Base-by-base conservation (phyloP, 176 grass and related monocot genomes). In the Oryza meyeriana region DNA sequence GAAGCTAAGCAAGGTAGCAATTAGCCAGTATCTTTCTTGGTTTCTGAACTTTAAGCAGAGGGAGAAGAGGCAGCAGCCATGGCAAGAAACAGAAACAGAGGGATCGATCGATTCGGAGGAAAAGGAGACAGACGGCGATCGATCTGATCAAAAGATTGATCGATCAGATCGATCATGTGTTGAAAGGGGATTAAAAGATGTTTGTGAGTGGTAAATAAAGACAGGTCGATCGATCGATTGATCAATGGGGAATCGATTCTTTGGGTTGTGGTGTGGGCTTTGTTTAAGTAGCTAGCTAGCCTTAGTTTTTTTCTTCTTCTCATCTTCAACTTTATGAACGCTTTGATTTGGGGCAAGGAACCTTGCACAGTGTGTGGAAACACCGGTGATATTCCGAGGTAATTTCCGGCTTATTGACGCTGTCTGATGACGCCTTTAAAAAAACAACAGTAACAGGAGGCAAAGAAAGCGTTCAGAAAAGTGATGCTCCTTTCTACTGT, bases 211-310 rank as follows among this genome's bases (percentile, higher is more conserved):
- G 66, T 70, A 81, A 83, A 70, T 50, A 82, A 86, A 69, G 76
- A 74, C 71, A 17, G 1, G 1, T 52, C 6, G 50, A 55, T 55
- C 6, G 18, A 22, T 55, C n/a, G 50, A 55, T 55, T 55, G 50
- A 52, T 63, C 18, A 27, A 44, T 55, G 40, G 26, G 77, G 90
- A 91, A 93, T 94, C 88, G 86, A 94, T 94, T 91, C 92, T 74
- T 76, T 79, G 83, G 39, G 31, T 32, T 67, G 85, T 70, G 35
- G 78, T 41, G 67, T 69, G 73, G 84, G 82, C 69, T 90, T 93
- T 87, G 81, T 82, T 85, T 77, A 81, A 76, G 39, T 59, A 59
- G 20, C 18, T 55, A 55, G 20, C 20, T 25, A 59, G 9, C 20
- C 55, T 59, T 10, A 24, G n/a, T 59, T 58, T 58, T 58, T n/a